Evolutionary conservation across 345 rosid genomes (phyloP).

Genomic region (Balakata baccata): DNA sequence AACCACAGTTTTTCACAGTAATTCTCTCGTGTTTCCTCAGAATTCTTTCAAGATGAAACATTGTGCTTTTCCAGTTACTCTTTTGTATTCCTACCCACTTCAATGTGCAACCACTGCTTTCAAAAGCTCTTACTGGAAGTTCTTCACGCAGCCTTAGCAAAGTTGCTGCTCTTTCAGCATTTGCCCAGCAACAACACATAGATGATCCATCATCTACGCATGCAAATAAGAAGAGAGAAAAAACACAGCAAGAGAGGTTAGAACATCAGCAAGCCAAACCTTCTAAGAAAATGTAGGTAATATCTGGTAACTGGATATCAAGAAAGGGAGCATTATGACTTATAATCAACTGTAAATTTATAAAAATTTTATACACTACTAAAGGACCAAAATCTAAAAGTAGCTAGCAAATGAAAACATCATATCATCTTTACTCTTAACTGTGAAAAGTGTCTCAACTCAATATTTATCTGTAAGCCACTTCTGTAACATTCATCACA

Average conservation of each 20-base stretch:
- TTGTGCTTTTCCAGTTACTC: background rate
- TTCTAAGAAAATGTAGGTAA: background rate
- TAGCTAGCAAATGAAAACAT: no score
- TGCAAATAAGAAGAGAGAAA: conserved; percentile 1
- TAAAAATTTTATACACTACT: no score
- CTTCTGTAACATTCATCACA: no score
- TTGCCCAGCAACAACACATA: conserved; percentile 73
- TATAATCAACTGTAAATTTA: no score
- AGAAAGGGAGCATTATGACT: no score
- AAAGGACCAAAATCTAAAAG: no score
- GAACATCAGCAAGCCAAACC: background rate
- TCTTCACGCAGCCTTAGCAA: conserved; percentile 65
- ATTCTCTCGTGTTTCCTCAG: conserved; percentile 52
- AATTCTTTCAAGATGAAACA: conserved; percentile 52
- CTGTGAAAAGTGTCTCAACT: no score
- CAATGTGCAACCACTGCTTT: no score
- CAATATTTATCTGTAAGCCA: no score
- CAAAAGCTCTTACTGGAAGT: conserved; percentile 28
- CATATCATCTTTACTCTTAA: no score
- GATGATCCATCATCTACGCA: conserved; percentile 80
- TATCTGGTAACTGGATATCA: no score
- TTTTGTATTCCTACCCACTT: no score
- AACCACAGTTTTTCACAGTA: conserved; percentile 48
- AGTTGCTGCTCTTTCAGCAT: conserved; percentile 61
- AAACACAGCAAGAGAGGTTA: background rate